Evolutionary conservation across 352 stramenopile species (phyloP).

Genomic region (Phytophthora nicotianae): DNA sequence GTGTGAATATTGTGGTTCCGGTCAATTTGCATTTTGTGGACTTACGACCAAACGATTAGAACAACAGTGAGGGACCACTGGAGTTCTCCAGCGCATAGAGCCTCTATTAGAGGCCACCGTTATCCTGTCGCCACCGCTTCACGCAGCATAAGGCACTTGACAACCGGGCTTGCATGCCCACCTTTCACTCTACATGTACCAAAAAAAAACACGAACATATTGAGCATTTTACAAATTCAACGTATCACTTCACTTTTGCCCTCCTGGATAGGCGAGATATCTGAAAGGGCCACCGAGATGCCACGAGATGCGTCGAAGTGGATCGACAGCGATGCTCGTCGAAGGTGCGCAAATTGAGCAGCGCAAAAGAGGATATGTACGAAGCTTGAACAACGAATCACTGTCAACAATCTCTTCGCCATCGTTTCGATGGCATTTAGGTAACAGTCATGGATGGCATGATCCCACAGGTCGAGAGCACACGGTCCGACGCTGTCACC

Average conservation of each 20-base stretch:
- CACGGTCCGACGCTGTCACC: slow-evolving; percentile 16
- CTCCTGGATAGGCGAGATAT: slow-evolving; percentile 16
- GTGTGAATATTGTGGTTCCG: slow-evolving; percentile 11
- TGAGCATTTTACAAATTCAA: slow-evolving; percentile 1
- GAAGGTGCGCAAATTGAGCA: background rate
- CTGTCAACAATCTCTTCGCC: background rate
- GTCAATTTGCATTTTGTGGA: slow-evolving; percentile 19
- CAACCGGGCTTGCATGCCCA: background rate
- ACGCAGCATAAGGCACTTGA: background rate
- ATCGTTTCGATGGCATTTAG: background rate
- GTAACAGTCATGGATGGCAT: background rate
- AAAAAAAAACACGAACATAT: background rate
- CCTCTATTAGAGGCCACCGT: background rate
- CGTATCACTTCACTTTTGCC: background rate
- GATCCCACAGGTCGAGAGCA: slow-evolving; percentile 6
- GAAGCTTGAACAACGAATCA: background rate
- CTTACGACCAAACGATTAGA: slow-evolving; percentile 35
- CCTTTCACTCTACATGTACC: background rate
- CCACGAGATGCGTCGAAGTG: slow-evolving; percentile 1
- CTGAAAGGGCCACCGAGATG: slow-evolving; percentile 3
- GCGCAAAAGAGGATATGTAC: background rate
- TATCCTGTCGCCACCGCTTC: slow-evolving; percentile 8
- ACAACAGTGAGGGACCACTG: slow-evolving; percentile 7
- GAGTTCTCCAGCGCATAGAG: background rate
- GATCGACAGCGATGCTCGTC: slow-evolving; percentile 3